phyloP scores from a whole-genome alignment of 176 grass and related monocot genomes.

The Carex pumila region DNA sequence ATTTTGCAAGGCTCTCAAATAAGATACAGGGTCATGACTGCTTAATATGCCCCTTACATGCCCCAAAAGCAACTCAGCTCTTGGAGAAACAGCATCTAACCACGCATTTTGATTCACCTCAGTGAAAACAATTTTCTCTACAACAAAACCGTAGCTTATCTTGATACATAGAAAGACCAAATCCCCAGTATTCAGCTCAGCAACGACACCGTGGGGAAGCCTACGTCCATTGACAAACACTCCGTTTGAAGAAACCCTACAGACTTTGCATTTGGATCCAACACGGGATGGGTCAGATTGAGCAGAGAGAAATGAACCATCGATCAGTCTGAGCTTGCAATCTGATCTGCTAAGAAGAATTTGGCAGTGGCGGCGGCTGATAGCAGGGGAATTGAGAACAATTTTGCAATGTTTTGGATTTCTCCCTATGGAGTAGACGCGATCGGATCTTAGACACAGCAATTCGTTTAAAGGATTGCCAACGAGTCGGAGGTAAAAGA shows the following conservation, averaged over 20 bases:
- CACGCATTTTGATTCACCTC: neutral
- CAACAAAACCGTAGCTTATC: conserved; percentile 38
- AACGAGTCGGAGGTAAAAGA: conserved; percentile 47
- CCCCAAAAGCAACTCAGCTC: conserved; percentile 44
- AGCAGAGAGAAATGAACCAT: neutral
- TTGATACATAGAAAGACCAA: neutral
- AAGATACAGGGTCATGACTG: conserved; percentile 63
- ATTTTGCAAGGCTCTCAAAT: conserved; percentile 33
- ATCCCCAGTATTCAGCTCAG: conserved; percentile 22
- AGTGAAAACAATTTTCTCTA: conserved; percentile 51
- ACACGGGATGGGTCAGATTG: neutral
- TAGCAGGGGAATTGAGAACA: neutral
- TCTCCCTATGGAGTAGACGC: conserved; percentile 42
- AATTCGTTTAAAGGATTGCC: neutral
- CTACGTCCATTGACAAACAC: conserved; percentile 43
- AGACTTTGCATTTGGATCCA: neutral
- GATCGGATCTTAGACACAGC: conserved; percentile 42
- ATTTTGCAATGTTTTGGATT: conserved; percentile 10
- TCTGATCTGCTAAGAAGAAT: conserved; percentile 38
- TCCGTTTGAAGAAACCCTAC: conserved; percentile 10
- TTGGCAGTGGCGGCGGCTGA: conserved; percentile 24
- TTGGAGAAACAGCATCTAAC: conserved; percentile 24
- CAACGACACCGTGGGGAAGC: conserved; percentile 11
- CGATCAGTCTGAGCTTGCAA: conserved; percentile 40
- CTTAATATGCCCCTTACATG: conserved; percentile 44